Evolutionary conservation across 2,329 filamentous ascomycete species (phyloP).

Genomic region (Cercospora beticola): DNA sequence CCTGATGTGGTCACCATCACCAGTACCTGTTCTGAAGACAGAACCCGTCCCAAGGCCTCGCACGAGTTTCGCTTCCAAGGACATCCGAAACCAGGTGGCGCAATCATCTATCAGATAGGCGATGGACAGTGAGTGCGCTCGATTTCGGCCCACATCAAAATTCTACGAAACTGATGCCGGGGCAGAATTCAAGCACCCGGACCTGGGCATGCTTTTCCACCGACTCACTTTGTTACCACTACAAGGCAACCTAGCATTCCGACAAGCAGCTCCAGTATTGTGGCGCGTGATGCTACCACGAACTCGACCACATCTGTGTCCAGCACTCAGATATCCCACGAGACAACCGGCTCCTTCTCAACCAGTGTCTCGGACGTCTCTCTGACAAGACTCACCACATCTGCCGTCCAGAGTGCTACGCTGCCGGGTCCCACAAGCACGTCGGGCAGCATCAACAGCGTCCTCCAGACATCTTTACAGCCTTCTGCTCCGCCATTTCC

Average conservation of each 20-base stretch:
- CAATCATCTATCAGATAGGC: constrained; percentile 18
- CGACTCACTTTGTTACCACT: background rate
- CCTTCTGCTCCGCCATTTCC: constrained; percentile 34
- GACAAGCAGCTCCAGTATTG: constrained; percentile 15
- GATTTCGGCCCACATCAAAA: background rate
- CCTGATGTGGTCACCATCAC: background rate
- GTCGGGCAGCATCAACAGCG: constrained; percentile 24
- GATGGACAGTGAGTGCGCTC: constrained; percentile 17
- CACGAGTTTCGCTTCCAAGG: background rate
- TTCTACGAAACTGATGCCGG: background rate
- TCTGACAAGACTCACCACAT: constrained; percentile 32
- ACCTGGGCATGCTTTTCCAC: background rate
- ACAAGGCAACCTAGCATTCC: background rate
- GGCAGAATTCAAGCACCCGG: constrained; percentile 18
- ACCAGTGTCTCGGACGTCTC: constrained; percentile 30
- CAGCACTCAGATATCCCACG: background rate
- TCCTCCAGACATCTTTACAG: constrained; percentile 32
- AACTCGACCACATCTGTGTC: background rate
- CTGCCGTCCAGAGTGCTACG: constrained; percentile 34
- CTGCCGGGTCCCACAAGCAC: constrained; percentile 24
- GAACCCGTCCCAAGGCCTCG: background rate
- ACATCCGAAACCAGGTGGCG: background rate
- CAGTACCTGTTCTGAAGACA: constrained; percentile 11
- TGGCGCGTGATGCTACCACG: constrained; percentile 18
- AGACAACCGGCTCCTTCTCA: constrained; percentile 14